These are phyloP conservation scores for Epicoccum sorghinum DNA, from an alignment of 2,329 filamentous ascomycete species.

Conservation along the genomic window DNA sequence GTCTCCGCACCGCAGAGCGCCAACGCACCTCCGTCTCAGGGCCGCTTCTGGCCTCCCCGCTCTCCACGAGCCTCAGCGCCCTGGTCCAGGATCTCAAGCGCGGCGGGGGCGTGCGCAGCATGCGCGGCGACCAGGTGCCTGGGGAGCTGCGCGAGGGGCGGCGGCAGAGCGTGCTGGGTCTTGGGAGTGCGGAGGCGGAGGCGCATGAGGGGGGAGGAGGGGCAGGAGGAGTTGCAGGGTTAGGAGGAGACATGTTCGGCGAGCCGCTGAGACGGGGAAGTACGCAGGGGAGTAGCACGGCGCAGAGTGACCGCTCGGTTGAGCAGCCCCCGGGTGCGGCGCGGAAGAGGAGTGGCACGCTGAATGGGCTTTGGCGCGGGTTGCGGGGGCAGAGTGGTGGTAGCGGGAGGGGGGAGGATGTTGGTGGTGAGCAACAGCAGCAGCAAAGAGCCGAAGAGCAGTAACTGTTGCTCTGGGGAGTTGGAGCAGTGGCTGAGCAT, in stretches of 20 bases:
- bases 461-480: too few species aligned
- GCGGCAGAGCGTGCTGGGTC: constrained; percentile 30
- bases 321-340: constrained; percentile 25
- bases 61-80: constrained; percentile 65
- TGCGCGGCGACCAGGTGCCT: constrained; percentile 4
- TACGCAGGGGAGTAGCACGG: constrained; percentile 16
- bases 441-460: too few species aligned
- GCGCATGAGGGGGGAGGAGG: background rate
- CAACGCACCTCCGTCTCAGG: constrained; percentile 42
- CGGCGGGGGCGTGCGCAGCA: constrained; percentile 51
- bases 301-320: background rate
- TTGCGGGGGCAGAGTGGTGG: constrained; percentile 24
- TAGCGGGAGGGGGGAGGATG: constrained; percentile 9
- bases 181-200: constrained; percentile 19
- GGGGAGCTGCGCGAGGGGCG: constrained; percentile 1
- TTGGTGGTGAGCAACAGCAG: constrained; percentile 3
- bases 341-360: constrained; percentile 31
- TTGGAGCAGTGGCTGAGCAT: too few species aligned
- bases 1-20: constrained; percentile 43
- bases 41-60: constrained; percentile 65
- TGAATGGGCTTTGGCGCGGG: constrained; percentile 40
- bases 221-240: too few species aligned
- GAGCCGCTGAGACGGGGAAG: constrained; percentile 33
- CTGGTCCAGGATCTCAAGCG: constrained; percentile 70
- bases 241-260: constrained; percentile 16